Conservation (phyloP, 2,329 filamentous ascomycete genomes). For the Fusarium mexicanum region DNA sequence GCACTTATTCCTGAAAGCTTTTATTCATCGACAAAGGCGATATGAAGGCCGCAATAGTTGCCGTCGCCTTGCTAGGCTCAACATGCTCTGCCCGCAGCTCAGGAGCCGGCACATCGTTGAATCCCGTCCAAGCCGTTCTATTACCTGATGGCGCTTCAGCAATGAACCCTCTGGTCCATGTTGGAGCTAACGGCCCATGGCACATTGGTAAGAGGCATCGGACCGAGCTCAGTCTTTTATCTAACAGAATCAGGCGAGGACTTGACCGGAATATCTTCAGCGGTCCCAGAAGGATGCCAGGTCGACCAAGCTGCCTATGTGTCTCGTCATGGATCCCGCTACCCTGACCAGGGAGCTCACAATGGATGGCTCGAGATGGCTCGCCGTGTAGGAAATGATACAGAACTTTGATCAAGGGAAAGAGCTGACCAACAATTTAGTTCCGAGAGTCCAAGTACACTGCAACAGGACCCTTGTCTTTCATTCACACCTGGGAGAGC, state of each 20-base stretch:
- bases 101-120: constrained; percentile 35
- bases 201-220: constrained; percentile 52
- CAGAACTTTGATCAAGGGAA: fast-evolving
- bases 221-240: neutral
- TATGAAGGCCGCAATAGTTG: neutral
- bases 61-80: neutral
- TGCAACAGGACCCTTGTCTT: constrained; percentile 62
- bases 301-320: constrained; percentile 70
- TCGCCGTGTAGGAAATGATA: constrained; percentile 47
- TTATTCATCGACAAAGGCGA: neutral
- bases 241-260: constrained; percentile 58
- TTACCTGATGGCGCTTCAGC: constrained; percentile 43
- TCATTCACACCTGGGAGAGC: constrained; percentile 67
- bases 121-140: constrained; percentile 43
- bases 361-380: constrained; percentile 62
- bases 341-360: constrained; percentile 69
- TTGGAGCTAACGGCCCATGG: constrained; percentile 65
- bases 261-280: constrained; percentile 62
- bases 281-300: constrained; percentile 64
- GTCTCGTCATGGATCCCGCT: constrained; percentile 70
- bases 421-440: constrained; percentile 44
- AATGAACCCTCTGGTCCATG: constrained; percentile 56
- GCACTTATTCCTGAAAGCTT: neutral
- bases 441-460: constrained; percentile 64
- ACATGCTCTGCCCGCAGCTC: neutral